Percentiles rank a stretch among this genome's conserved stretches.
Evolutionary conservation across 2,329 filamentous ascomycete genomes (phyloP).

Genomic region (Alternaria sp.): DNA sequence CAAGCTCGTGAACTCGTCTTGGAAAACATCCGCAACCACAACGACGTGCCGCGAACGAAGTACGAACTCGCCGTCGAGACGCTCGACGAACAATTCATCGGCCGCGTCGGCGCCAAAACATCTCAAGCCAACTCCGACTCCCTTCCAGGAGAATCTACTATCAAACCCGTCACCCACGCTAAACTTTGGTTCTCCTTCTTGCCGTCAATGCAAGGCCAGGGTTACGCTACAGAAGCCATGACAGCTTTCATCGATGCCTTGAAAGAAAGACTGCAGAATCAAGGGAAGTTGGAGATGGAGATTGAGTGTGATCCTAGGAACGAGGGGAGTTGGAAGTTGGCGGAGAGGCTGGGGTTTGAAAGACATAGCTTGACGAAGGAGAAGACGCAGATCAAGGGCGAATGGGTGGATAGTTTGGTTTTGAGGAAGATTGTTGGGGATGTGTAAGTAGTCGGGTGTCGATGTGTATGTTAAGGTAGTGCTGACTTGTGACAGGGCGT

Average conservation of each 20-base stretch:
- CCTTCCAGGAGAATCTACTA: conserved; percentile 3
- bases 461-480: background rate
- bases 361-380: conserved; percentile 32
- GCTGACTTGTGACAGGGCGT: background rate
- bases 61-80: conserved; percentile 40
- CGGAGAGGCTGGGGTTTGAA: conserved; percentile 39
- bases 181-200: conserved; percentile 43
- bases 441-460: conserved; percentile 4
- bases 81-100: conserved; percentile 28
- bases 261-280: conserved; percentile 5
- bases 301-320: conserved; percentile 48
- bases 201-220: conserved; percentile 29
- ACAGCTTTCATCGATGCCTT: conserved; percentile 30
- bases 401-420: conserved; percentile 41
- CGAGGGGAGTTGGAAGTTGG: conserved; percentile 34
- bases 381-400: conserved; percentile 40
- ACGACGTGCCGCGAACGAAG: conserved; percentile 18
- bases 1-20: conserved; percentile 28
- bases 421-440: conserved; percentile 27
- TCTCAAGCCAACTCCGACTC: conserved; percentile 10
- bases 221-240: conserved; percentile 43
- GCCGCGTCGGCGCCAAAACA: conserved; percentile 35
- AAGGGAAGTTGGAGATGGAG: conserved; percentile 28
- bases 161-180: conserved; percentile 17
- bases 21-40: conserved; percentile 23